Percentiles rank a stretch among this genome's conserved stretches.
Evolutionary conservation across 768 basidiomycete species (phyloP).

Genomic region (Tremella yokohamensis): DNA sequence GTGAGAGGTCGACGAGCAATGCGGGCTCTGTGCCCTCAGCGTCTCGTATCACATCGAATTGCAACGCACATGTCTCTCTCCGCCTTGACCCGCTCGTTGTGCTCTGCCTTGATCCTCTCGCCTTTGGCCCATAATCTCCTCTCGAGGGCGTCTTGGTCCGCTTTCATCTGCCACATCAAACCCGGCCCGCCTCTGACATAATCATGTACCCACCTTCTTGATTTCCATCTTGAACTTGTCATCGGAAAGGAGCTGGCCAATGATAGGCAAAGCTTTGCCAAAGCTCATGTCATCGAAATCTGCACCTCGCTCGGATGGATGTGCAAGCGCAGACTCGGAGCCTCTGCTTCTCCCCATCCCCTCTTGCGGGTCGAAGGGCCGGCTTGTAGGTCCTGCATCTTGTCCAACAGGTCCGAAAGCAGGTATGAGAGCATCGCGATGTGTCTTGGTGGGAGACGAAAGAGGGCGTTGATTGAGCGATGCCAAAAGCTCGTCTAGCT

Average conservation of each 20-base stretch:
- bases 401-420: slow-evolving; percentile 32
- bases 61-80: slow-evolving; percentile 40
- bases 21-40: slow-evolving; percentile 21
- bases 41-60: neutral
- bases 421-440: slow-evolving; percentile 17
- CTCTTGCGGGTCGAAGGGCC: neutral
- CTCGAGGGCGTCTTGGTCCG: slow-evolving; percentile 41
- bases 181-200: neutral
- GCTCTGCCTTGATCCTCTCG: slow-evolving; percentile 40
- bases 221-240: slow-evolving; percentile 35
- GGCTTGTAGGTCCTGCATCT: slow-evolving; percentile 1
- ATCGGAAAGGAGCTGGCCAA: slow-evolving; percentile 31
- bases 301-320: slow-evolving; percentile 6
- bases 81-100: slow-evolving; percentile 28
- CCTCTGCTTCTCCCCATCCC: neutral
- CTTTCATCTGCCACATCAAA: slow-evolving; percentile 36
- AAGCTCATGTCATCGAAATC: slow-evolving; percentile 23
- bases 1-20: slow-evolving; percentile 28
- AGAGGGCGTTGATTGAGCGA: slow-evolving; percentile 24
- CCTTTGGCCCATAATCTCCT: slow-evolving; percentile 39
- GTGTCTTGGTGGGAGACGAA: neutral
- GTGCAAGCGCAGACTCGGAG: neutral
- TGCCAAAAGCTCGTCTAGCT: slow-evolving; percentile 36
- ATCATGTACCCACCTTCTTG: slow-evolving; percentile 22
- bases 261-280: slow-evolving; percentile 32